These are phyloP conservation scores for Skeletonema tropicum DNA, from an alignment of 108 stramenopile genomes.

Conservation along the genomic window DNA sequence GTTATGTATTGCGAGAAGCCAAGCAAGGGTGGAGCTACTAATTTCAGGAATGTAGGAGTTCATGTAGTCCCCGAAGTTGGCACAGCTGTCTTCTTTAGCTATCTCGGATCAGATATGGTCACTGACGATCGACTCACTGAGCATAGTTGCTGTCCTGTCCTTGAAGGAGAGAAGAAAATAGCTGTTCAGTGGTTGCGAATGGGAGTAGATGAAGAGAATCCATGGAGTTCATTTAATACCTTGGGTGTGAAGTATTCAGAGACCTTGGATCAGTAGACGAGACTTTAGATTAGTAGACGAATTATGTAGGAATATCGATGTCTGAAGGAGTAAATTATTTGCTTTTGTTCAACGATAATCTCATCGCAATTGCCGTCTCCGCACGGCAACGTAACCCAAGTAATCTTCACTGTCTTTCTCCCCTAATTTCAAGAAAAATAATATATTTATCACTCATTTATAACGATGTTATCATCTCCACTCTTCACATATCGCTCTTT, in stretches of 20 bases:
- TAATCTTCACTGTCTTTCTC: no score
- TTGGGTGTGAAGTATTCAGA: slow-evolving; percentile 49
- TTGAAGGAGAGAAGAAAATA: slow-evolving; percentile 86
- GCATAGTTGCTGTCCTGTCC: slow-evolving; percentile 89
- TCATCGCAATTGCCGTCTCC: no score
- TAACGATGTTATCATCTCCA: not conserved
- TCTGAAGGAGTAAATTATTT: no score
- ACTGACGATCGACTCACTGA: slow-evolving; percentile 75
- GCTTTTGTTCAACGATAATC: no score
- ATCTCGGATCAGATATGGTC: slow-evolving; percentile 67
- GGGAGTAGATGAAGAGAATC: slow-evolving; percentile 77
- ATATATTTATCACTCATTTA: not conserved
- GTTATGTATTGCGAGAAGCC: slow-evolving; percentile 14
- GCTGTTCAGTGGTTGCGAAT: slow-evolving; percentile 88
- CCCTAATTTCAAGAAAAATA: no score
- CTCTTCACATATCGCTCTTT: no score
- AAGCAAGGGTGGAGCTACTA: slow-evolving; percentile 81
- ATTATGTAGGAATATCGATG: no score
- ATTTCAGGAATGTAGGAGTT: slow-evolving; percentile 80
- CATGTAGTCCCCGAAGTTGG: slow-evolving; percentile 78
- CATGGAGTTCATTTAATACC: slow-evolving; percentile 85
- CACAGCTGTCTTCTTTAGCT: slow-evolving; percentile 83
- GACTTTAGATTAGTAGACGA: not conserved
- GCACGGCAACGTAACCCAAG: no score
- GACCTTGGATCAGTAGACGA: not conserved